Conservation (phyloP, 306 rosid species). For the Cucurbita ficifolia region DNA sequence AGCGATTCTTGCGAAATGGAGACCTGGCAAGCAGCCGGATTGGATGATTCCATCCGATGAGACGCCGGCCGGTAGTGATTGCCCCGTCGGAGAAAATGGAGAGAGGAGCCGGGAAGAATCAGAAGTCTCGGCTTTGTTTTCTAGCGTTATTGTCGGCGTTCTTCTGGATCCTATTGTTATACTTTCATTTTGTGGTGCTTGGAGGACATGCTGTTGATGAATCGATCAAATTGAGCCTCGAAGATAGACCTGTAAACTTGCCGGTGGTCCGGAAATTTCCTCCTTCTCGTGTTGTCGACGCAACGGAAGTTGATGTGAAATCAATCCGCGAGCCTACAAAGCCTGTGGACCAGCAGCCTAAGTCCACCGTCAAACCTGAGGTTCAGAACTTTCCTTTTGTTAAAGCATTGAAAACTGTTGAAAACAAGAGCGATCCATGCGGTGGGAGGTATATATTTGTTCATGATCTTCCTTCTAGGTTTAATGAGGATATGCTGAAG, state of each 20-base stretch:
- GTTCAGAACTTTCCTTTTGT: conserved; percentile 35
- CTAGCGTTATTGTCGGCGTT: conserved; percentile 46
- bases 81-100: conserved; percentile 54
- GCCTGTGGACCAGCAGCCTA: background rate
- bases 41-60: conserved; percentile 31
- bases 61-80: conserved; percentile 55
- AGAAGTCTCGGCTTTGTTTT: conserved; percentile 45
- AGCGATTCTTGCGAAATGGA: conserved; percentile 9
- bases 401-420: conserved; percentile 51
- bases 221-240: conserved; percentile 15
- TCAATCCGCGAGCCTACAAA: background rate
- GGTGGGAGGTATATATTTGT: conserved; percentile 94
- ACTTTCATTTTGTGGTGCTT: conserved; percentile 69
- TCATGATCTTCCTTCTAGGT: conserved; percentile 78
- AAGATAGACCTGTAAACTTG: conserved; percentile 12
- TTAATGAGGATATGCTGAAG: conserved; percentile 89
- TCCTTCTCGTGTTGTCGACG: background rate
- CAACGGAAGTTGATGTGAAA: background rate
- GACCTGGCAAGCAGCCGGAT: conserved; percentile 9
- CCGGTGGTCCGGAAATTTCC: conserved; percentile 11
- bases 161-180: conserved; percentile 64
- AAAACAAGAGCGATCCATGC: conserved; percentile 90
- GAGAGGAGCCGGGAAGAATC: conserved; percentile 51
- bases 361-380: background rate
- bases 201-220: conserved; percentile 20